Evolutionary conservation across 2,329 filamentous ascomycete genomes (phyloP), one percentile per base, ranked within the genome.

Genomic region (Camillea tinctor): DNA sequence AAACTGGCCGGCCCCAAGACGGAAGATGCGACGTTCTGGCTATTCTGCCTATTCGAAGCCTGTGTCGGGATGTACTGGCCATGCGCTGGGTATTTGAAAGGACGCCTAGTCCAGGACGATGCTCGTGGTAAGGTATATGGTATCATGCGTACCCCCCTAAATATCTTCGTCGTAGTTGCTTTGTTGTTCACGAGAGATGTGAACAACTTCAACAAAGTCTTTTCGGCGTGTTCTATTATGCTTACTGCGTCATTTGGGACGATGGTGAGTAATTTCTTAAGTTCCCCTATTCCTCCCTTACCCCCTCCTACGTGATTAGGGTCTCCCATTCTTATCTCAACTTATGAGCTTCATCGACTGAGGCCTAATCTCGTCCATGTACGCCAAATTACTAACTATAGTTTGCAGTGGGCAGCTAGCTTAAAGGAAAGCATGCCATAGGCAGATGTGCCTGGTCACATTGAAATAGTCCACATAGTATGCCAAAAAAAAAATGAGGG

Each of bases 61-160:
- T 84, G 82, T 67, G 79, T 86, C 21, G 85, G 84, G 4, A 74
- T 82, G 40, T 88, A 87, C 66, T 86, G 79, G 66, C 85, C 84
- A 0, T 80, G 77, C 59, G 83, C 86, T 69, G 81, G 78, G 1
- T 80, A 80, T 54, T 67, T 86, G 57, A 87, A 86, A 70, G 69
- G 66, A 3, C 66, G 60, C 8, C 49, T 72, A 52, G 64, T 72
- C n/a, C 79, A 83, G 1, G 84, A 88, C 67, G 77, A 77, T 1
- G 75, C 79, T 22, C 75, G 85, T 50, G 82, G 80, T 2, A 79
- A 79, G 50, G 77, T 87, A 17, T 88, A 88, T 68, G 81, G 81
- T 17, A 73, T 85, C 56, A 73, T 88, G 68, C 78, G 85, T 26
- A 74, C 86, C 20, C 85, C 85, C 2, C 70, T 87, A 26, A 71